Evolutionary conservation across 805 yeast genomes (phyloP), one percentile per base, ranked within the genome.

Genomic region (Wickerhamomyces rabaulensis): DNA sequence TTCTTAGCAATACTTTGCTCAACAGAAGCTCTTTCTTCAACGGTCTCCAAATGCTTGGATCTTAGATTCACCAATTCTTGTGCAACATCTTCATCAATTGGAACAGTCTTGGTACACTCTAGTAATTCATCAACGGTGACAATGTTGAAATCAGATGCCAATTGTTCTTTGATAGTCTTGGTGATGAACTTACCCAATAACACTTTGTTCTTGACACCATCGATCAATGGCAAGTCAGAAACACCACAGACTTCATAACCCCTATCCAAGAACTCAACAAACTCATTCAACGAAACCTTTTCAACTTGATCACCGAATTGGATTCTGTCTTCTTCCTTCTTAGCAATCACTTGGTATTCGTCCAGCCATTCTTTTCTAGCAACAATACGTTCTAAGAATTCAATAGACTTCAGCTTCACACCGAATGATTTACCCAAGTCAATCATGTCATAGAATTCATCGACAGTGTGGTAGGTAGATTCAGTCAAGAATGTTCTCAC

Each of bases 371-470:
- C 54, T 39, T 64, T 54, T 48, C 73, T 66, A 26, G 64, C 53
- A 10, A 70, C 61, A 4, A 74, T 56, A 27, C 65, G 61, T 41
- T 68, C 71, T 41, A 77, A 61, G 17, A 67, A 46, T 21, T 70
- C 70, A 12, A 69, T 58, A 6, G 82, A 73, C 3, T 79, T 75
- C 15, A 85, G 60, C 6, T 68, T 71, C 35, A 86, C 61, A 4
- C 86, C 86, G 56, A 83, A 76, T 3, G 81, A 71, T 47, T 71
- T 68, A 2, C 91, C 92, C 33, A 79, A 61, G 39, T 71, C 74
- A 21, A 82, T 74, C 59, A 84, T 60, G 37, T 76, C 80, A 33
- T 70, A 64, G 42, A 79, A 70, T 22, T 82, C 85, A 15, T 67
- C 69, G 8, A 68, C 44, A 0, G 57, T 37, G 19, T 67, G 69